Evolutionary conservation across 2,329 filamentous ascomycete genomes (phyloP), one percentile per base, ranked within the genome.

Genomic region (Chrysosporium keratinophilum): DNA sequence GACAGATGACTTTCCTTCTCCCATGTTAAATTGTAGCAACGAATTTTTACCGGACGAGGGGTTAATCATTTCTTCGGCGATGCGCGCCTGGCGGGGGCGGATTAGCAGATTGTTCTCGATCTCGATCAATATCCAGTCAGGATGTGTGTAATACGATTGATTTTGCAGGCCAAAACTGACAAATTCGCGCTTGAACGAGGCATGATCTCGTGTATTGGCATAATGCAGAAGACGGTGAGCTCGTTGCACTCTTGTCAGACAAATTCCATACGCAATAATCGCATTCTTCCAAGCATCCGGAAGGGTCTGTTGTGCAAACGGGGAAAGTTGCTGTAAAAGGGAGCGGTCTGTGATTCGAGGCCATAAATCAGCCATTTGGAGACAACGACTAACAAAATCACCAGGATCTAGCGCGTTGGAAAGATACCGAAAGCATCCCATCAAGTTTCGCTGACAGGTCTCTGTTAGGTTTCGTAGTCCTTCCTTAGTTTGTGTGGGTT

Each of bases 21-120:
- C 83, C 82, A 86, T 86, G 57, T 83, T 84, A 1, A 86, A 65
- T 60, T 84, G 80, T 69, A 85, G 75, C 0, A 81, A 74, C 0
- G 74, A 65, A 58, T 81, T 84, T 0, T 60, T 37, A 0, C 58
- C 61, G 0, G 61, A 62, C 0, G 65, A 63, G 0, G 77, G 76
- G 1, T 28, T n/a, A 72, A 64, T 76, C 78, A 88, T 87, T 17
- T 75, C 62, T 0, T 54, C 42, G 0, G 83, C 79, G 49, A 88
- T 80, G 1, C 76, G 62, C 2, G 76, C 71, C 61, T 88, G 83
- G 0, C 79, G 74, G 0, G 71, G 62, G 0, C 85, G 76, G 7
- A 88, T 81, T 7, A 81, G 61, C 1, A 88, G 71, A 1, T 76
- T 74, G 34, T 74, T 80, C 50, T 88, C 83, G 0, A 83, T 69